Base-by-base conservation (phyloP, 2,329 filamentous ascomycete genomes). In the Colletotrichum sp. region DNA sequence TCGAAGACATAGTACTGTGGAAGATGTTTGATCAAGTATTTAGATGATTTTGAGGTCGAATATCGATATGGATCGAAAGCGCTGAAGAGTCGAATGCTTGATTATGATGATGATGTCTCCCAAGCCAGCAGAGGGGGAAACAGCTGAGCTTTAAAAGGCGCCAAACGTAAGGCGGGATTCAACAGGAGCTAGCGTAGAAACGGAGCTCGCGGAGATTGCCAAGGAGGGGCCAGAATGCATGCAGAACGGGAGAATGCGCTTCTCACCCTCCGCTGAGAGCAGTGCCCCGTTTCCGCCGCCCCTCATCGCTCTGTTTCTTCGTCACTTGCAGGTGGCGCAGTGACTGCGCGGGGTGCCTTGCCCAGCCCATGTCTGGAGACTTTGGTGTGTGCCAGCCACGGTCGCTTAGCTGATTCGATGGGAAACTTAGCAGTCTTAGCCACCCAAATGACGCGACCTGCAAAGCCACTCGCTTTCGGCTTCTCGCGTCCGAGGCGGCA, bases 1-100 rank as follows among this genome's bases (percentile, higher is more conserved):
- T 80, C 60, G 82, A 79, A 12, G 85, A 86, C 85, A 87, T 86
- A 32, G 4, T 79, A 70, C 18, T 57, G 21, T 63, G 4, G 12
- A 7, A 55, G 13, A 28, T 18, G 30, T 10, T 64, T 32, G 55
- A 1, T 15, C 1, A 7, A 15, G 6, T 13, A 6, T 30, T 57
- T 36, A 6, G 10, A 9, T 60, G 44, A 5, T 52, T 21, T 8
- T 8, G 24, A 21, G 18, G 18, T n/a, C 18, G 44, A 10, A 34
- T 34, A 3, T 70, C 1, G 36, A 28, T 1, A 60, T 12, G 52
- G 16, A 8, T 26, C 16, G 16, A 49, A 32, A 28, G 12, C 1
- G 8, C 30, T 63, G 30, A 10, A 32, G 30, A 34, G 18, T 68
- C 26, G 52, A 59, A 26, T 44, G 24, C 32, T 32, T 68, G n/a